Evolutionary conservation across 2,329 filamentous ascomycete genomes (phyloP), one percentile per base, ranked within the genome.

Genomic region (Alternaria brassicicola): DNA sequence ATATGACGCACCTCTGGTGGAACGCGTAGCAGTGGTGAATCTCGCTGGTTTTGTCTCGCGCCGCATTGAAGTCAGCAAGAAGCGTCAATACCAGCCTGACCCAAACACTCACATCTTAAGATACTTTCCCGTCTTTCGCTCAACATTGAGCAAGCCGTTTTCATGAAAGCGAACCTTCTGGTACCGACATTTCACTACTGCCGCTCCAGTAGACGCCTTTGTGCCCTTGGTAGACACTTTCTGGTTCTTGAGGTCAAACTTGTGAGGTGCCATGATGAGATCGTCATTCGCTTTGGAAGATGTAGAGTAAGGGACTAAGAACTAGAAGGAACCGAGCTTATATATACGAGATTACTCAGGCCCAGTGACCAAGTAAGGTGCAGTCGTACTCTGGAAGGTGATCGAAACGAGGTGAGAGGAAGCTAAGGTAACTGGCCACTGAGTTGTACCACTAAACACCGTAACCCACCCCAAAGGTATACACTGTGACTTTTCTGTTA

Each of bases 1-100:
- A 23, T 2, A 19, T 60, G 42, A 13, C 59, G 59, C 0, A 62
- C 19, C 26, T 64, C 62, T 3, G 56, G n/a, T 4, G 59, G 59
- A 6, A 64, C 8, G 1, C 42, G 35, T 15, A 62, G 38, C 25
- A 62, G 51, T 0, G 50, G 43, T 2, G 55, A 62, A 3, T 54
- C 13, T n/a, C 4, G 46, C 38, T 59, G 59, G 23, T 59, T 62
- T 9, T 30, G 36, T 33, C 25, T 45, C 23, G 52, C 38, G 1
- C 52, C 57, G 2, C 1, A 2, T 4, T 30, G 1, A 3, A 13
- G 2, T 45, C 1, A 53, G 21, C 17, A 10, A 31, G 25, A 3
- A 30, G 15, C 15, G 7, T 5, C 33, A 23, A 19, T 1, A 3
- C 8, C 10, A 35, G 31, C 12, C 4, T 25, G 36, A 12, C 3